Evolutionary conservation across 2,329 filamentous ascomycete genomes (phyloP), one percentile per base, ranked within the genome.

Genomic region (Trichoderma citrinoviride): DNA sequence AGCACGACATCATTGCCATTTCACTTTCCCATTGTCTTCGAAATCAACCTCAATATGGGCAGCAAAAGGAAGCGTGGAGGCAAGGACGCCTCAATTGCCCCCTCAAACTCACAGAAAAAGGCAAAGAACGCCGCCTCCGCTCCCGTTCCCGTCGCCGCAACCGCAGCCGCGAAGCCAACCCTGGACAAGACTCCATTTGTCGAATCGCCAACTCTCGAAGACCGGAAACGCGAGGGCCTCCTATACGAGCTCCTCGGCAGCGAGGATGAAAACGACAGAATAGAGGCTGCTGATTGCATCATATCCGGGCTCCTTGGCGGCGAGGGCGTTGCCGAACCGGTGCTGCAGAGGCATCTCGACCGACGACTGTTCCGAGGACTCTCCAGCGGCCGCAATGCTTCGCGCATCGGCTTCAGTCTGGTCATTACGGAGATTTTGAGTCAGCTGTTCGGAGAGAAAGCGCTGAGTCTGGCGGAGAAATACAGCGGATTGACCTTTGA

Each of bases 351-450:
- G 65, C 87, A 89, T 70, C 77, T 89, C 33, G 84, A 87, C 68
- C 85, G 85, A 73, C 84, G 90, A 27, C 81, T 99, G 43, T 92
- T 97, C 75, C 87, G 91, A 62, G 95, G 95, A 46, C 86, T 98
- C 19, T 93, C 93, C 67, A 97, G 93, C 75, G 90, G 92, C 62
- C 88, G 92, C 65, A 97, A 97, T 79, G 92, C 91, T 14, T 92
- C 94, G 19, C 85, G 95, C 27, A 80, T 95, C 57, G 95, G 95
- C 3, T 97, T 96, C 75, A 96, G 92, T 61, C 83, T 97, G 63
- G 94, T 94, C 0, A 80, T 98, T 69, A 90, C 93, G 0, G 93
- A 97, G 76, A 80, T 96, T 8, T 75, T 97, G 50, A 83, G 85
- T 5, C 87, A 94, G 72, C 78, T 93, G 5, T 90, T 90, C 71